Conservation (phyloP, 2,329 filamentous ascomycete genomes). For the Colletotrichum horii region DNA sequence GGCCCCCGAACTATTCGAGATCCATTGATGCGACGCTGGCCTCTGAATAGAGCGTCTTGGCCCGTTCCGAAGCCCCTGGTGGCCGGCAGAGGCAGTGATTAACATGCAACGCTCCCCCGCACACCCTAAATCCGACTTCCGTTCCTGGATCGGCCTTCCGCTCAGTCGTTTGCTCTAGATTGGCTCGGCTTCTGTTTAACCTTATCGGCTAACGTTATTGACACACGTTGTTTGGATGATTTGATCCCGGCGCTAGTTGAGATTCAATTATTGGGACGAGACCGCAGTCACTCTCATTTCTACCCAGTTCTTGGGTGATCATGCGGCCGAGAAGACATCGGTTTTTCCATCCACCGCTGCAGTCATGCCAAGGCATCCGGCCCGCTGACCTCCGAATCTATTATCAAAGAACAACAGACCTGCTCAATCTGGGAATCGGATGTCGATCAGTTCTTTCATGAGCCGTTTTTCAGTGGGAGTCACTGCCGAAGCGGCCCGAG, state of each 20-base stretch:
- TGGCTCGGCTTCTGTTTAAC: not conserved
- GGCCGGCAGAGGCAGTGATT: not conserved
- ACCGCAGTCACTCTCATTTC: not conserved
- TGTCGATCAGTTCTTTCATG: not conserved
- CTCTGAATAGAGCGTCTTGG: not conserved
- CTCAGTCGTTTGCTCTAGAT: not conserved
- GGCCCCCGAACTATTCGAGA: not conserved
- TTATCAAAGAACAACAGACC: not conserved
- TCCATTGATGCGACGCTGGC: not conserved
- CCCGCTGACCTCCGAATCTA: not conserved
- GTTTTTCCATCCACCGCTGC: not conserved
- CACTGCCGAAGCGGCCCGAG: not conserved
- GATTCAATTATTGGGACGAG: not conserved
- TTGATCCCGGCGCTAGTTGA: not conserved
- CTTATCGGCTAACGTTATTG: not conserved
- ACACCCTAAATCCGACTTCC: not conserved
- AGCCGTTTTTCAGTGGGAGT: not conserved
- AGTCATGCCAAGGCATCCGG: not conserved
- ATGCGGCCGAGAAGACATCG: not conserved
- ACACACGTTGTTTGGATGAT: not conserved
- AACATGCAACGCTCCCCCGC: slow-evolving; percentile 1
- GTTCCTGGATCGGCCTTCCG: not conserved
- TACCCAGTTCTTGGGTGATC: not conserved
- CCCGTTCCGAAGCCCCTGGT: not conserved
- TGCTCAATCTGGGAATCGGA: not conserved